phyloP scores from a whole-genome alignment of 2,329 filamentous ascomycete species.

The Nigrospora osmanthi region DNA sequence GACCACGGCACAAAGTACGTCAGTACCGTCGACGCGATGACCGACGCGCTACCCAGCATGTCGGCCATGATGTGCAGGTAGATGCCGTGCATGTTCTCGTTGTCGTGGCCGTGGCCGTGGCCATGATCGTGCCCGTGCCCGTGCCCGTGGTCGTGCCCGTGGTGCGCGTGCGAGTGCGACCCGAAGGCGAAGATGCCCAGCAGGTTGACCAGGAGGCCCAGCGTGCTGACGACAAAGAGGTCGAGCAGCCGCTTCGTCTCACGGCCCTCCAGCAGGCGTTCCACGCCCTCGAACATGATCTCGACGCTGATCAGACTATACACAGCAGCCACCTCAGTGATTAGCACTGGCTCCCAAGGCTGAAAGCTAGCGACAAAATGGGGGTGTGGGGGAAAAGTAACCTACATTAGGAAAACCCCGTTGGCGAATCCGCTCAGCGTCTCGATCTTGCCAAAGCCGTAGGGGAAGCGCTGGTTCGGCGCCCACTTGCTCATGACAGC shows the following conservation, averaged over 20 bases:
- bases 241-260: conserved; percentile 80
- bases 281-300: conserved; percentile 90
- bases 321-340: background rate
- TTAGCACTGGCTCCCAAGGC: background rate
- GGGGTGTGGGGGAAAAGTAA: conserved; percentile 2
- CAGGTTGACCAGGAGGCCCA: conserved; percentile 84
- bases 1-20: conserved; percentile 86
- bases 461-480: conserved; percentile 79
- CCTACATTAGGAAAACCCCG: conserved; percentile 84
- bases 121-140: conserved; percentile 24
- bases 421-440: conserved; percentile 95
- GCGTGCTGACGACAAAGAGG: conserved; percentile 77
- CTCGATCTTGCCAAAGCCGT: conserved; percentile 95
- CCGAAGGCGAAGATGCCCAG: conserved; percentile 85
- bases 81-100: conserved; percentile 97
- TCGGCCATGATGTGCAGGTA: conserved; percentile 94
- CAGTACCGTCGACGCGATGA: conserved; percentile 83
- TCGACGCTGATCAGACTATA: conserved; percentile 82
- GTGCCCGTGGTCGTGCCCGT: conserved; percentile 20
- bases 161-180: conserved; percentile 47
- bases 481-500: conserved; percentile 97
- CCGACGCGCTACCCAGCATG: conserved; percentile 86
- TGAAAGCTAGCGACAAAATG: background rate
- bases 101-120: conserved; percentile 43
- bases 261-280: conserved; percentile 75